Evolutionary conservation across 2,329 filamentous ascomycete species (phyloP).

Genomic region (Exophiala sp.): DNA sequence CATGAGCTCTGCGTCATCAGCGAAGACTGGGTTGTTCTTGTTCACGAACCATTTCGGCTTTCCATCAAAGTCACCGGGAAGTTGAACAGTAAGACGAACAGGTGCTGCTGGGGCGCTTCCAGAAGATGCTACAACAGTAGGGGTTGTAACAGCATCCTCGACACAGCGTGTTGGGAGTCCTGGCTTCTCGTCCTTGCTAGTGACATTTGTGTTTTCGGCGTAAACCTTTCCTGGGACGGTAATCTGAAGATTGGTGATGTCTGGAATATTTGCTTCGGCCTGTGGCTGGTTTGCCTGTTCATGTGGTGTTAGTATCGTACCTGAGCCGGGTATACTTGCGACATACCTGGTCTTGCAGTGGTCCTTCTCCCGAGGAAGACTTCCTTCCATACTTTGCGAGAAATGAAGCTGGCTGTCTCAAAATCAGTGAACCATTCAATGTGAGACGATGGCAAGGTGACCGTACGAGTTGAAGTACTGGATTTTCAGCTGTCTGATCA

Average conservation of each 20-base stretch:
- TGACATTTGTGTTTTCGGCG: background rate
- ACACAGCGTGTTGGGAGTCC: background rate
- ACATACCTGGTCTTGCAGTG: conserved; percentile 9
- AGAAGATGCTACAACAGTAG: background rate
- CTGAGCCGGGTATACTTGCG: background rate
- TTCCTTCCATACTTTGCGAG: conserved; percentile 16
- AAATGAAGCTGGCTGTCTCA: conserved; percentile 12
- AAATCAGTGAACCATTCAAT: conserved; percentile 4
- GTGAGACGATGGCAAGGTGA: background rate
- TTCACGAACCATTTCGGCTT: conserved; percentile 16
- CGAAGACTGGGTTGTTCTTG: conserved; percentile 22
- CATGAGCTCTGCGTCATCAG: conserved; percentile 14
- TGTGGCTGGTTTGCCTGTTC: background rate
- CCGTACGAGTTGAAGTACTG: conserved; percentile 12
- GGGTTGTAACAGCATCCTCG: background rate
- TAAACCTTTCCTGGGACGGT: background rate
- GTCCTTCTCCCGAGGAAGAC: background rate
- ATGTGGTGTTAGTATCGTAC: background rate
- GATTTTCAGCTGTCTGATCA: conserved; percentile 5
- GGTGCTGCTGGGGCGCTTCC: background rate
- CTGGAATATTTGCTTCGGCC: background rate
- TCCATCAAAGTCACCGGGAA: conserved; percentile 10
- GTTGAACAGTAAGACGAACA: conserved; percentile 4
- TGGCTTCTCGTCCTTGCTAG: background rate
- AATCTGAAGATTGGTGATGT: background rate